Percentiles rank a stretch among this genome's conserved stretches.
Conservation (phyloP, 768 basidiomycete species). For the Mycena galericulata region DNA sequence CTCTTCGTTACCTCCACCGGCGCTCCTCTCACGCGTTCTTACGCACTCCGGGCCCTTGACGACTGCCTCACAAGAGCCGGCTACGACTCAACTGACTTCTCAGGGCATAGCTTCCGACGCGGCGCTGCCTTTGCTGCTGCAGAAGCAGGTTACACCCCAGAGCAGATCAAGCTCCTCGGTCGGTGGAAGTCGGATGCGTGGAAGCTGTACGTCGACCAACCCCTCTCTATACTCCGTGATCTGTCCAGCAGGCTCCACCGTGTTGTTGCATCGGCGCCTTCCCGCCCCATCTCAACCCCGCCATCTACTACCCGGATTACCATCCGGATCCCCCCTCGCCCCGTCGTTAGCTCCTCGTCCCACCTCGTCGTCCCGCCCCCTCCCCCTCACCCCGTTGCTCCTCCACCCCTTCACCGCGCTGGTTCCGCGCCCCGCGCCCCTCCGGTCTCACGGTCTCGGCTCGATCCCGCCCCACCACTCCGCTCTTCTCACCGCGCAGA, state of each 20-base stretch:
- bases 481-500: too few species aligned
- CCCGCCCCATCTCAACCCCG: not conserved
- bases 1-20: not conserved
- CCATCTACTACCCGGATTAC: not conserved
- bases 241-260: not conserved
- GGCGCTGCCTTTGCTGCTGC: not conserved
- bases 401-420: not conserved
- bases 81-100: not conserved
- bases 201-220: conserved; percentile 1
- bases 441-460: too few species aligned
- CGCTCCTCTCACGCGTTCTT: not conserved
- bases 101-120: not conserved
- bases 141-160: not conserved
- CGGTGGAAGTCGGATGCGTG: not conserved
- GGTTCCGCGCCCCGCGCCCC: not conserved
- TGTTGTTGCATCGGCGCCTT: not conserved
- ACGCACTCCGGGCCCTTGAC: not conserved
- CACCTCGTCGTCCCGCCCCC: not conserved
- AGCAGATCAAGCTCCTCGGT: conserved; percentile 4
- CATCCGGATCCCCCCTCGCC: not conserved
- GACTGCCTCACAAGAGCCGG: not conserved
- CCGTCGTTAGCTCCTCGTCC: too few species aligned
- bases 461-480: too few species aligned
- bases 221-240: not conserved
- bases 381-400: not conserved